Evolutionary conservation across 805 yeast genomes (phyloP).

Genomic region (Pichia gijzeniarum): DNA sequence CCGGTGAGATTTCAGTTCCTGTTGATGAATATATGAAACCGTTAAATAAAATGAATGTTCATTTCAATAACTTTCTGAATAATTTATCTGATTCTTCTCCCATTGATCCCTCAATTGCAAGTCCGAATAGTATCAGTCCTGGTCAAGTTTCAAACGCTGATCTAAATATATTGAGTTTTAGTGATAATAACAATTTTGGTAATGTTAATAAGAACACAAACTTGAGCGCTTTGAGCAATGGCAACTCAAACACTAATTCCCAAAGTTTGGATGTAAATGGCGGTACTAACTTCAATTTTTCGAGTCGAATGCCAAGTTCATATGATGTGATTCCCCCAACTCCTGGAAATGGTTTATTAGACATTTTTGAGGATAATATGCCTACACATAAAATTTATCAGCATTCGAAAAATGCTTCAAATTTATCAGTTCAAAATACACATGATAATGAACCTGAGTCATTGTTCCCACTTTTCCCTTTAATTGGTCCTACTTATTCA

Average conservation of each 20-base stretch:
- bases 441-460: constrained; percentile 25
- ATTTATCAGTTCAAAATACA: constrained; percentile 17
- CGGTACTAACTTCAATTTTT: not conserved
- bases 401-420: constrained; percentile 10
- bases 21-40: constrained; percentile 34
- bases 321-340: constrained; percentile 21
- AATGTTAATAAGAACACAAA: not conserved
- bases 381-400: constrained; percentile 4
- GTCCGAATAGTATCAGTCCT: constrained; percentile 11
- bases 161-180: not conserved
- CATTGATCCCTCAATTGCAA: constrained; percentile 2
- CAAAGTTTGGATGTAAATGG: not conserved
- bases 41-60: constrained; percentile 30
- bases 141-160: constrained; percentile 5
- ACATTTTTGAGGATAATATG: constrained; percentile 22
- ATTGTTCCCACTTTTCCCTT: constrained; percentile 28
- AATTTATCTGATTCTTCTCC: constrained; percentile 16
- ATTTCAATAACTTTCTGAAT: constrained; percentile 26
- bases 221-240: not conserved
- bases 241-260: not conserved
- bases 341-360: constrained; percentile 29
- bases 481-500: constrained; percentile 27
- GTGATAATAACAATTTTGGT: not conserved
- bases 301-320: not conserved
- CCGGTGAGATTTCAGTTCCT: constrained; percentile 30